Evolutionary conservation across 768 basidiomycete genomes (phyloP).

Genomic region (Macrocybe gigantea): DNA sequence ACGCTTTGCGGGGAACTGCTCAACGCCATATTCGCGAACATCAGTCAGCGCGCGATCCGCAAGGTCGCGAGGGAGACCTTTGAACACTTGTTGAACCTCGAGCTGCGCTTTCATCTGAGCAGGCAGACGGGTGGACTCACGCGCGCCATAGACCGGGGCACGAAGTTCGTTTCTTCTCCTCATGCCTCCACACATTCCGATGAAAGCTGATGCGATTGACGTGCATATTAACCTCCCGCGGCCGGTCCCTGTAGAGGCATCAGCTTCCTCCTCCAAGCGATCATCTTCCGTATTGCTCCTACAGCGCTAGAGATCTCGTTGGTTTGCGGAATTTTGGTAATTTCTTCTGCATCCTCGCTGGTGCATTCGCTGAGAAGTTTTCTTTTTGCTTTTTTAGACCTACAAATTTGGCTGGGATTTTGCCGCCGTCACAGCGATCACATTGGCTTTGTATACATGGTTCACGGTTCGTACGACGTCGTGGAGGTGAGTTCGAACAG

Average conservation of each 20-base stretch:
- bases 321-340: slow-evolving; percentile 94
- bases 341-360: slow-evolving; percentile 15
- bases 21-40: slow-evolving; percentile 94
- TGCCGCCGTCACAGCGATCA: slow-evolving; percentile 80
- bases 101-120: slow-evolving; percentile 87
- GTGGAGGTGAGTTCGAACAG: slow-evolving; percentile 62
- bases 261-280: slow-evolving; percentile 87
- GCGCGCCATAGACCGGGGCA: slow-evolving; percentile 94
- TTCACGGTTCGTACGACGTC: slow-evolving; percentile 95
- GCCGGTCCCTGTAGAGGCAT: slow-evolving; percentile 63
- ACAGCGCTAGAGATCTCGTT: slow-evolving; percentile 94
- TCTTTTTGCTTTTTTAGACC: slow-evolving; percentile 44
- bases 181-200: background rate
- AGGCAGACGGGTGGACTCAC: slow-evolving; percentile 95
- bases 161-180: slow-evolving; percentile 59
- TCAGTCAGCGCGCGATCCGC: slow-evolving; percentile 91
- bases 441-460: slow-evolving; percentile 92
- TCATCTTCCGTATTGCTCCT: slow-evolving; percentile 92
- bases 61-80: slow-evolving; percentile 96
- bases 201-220: background rate
- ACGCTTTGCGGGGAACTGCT: slow-evolving; percentile 87
- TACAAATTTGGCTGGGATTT: slow-evolving; percentile 99
- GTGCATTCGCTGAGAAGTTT: too few species aligned
- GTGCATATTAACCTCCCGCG: background rate
- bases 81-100: slow-evolving; percentile 84